A percentile compares a stretch with the other conserved stretches of the same genome.
phyloP scores from a whole-genome alignment of 2,329 filamentous ascomycete species.

The Fusarium devonianum region DNA sequence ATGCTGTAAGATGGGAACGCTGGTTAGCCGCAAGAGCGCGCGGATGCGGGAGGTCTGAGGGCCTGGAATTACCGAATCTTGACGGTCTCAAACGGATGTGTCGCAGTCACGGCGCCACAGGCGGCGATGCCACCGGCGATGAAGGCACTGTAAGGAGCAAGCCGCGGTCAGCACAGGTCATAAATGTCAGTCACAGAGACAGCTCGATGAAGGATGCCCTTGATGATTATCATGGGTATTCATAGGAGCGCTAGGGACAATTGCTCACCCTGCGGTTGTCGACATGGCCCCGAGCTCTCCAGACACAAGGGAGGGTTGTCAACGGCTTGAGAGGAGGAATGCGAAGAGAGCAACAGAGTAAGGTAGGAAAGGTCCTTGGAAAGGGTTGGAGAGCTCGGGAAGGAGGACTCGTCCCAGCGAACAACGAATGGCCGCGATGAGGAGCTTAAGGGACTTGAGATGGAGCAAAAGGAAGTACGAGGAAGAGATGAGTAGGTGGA shows the following conservation, averaged over 20 bases:
- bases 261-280: constrained; percentile 48
- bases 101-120: constrained; percentile 95
- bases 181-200: constrained; percentile 12
- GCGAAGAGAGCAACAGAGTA: constrained; percentile 1
- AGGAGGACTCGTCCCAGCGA: constrained; percentile 23
- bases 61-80: constrained; percentile 80
- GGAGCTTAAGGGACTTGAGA: constrained; percentile 7
- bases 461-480: neutral
- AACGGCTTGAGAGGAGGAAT: constrained; percentile 6
- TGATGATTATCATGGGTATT: neutral
- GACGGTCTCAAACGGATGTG: constrained; percentile 97
- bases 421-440: constrained; percentile 14
- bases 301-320: constrained; percentile 20
- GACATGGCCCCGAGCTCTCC: constrained; percentile 41
- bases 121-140: constrained; percentile 95
- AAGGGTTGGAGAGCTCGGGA: constrained; percentile 34
- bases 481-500: constrained; percentile 10
- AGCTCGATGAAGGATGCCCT: neutral
- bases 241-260: neutral
- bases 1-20: constrained; percentile 62
- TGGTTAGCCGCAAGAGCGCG: constrained; percentile 7
- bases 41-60: neutral
- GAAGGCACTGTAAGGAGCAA: constrained; percentile 71
- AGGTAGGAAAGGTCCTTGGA: constrained; percentile 16
- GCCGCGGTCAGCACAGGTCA: constrained; percentile 14